phyloP scores from a whole-genome alignment of 2,329 filamentous ascomycete genomes.

The Botrytis tulipae region DNA sequence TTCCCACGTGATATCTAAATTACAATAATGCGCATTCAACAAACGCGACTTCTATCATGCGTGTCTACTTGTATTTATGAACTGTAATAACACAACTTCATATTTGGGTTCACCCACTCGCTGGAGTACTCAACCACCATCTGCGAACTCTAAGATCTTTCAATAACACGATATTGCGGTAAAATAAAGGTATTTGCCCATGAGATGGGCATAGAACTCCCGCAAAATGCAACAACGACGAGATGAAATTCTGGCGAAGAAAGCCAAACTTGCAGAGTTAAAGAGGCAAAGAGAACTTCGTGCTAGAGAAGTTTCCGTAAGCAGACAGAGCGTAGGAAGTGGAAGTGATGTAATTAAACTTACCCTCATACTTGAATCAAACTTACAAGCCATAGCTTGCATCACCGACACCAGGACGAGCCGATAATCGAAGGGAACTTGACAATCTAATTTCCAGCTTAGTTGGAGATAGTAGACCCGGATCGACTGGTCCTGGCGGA shows the following conservation, averaged over 20 bases:
- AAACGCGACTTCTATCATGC: slow-evolving; percentile 7
- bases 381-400: slow-evolving; percentile 52
- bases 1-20: slow-evolving; percentile 16
- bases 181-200: slow-evolving; percentile 20
- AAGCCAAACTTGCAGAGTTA: slow-evolving; percentile 93
- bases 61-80: slow-evolving; percentile 5
- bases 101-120: neutral
- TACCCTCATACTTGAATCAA: slow-evolving; percentile 32
- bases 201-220: slow-evolving; percentile 34
- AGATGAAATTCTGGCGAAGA: slow-evolving; percentile 96
- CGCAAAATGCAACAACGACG: slow-evolving; percentile 64
- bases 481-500: slow-evolving; percentile 62
- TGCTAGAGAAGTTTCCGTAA: slow-evolving; percentile 69
- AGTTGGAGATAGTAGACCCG: slow-evolving; percentile 62
- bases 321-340: slow-evolving; percentile 66
- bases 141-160: neutral
- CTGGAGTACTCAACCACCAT: neutral
- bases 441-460: slow-evolving; percentile 84
- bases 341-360: slow-evolving; percentile 63
- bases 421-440: slow-evolving; percentile 70
- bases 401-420: slow-evolving; percentile 67
- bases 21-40: slow-evolving; percentile 16
- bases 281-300: slow-evolving; percentile 87
- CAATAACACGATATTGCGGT: slow-evolving; percentile 4
- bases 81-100: slow-evolving; percentile 4